A percentile compares a stretch with the other conserved stretches of the same genome.
These are phyloP conservation scores for Verticillium zaregamsianum DNA, from an alignment of 2,329 filamentous ascomycete genomes.

Conservation along the genomic window DNA sequence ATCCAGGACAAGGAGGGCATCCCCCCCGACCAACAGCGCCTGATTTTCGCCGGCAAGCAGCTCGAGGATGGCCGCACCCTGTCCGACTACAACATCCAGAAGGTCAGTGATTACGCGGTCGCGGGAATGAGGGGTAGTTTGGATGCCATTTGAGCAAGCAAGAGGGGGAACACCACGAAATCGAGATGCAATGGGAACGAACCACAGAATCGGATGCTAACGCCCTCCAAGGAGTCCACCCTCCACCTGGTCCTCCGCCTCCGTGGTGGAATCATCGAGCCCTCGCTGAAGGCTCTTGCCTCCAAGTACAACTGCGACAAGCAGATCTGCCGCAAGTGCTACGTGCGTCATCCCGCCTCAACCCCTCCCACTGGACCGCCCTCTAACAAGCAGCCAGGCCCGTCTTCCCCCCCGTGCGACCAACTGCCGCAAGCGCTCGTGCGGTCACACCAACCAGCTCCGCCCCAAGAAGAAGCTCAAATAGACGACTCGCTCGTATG, in stretches of 20 bases:
- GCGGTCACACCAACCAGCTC: slow-evolving; percentile 99
- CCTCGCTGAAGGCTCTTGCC: slow-evolving; percentile 95
- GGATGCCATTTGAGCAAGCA: not conserved
- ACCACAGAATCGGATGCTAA: slow-evolving; percentile 6
- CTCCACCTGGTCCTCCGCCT: slow-evolving; percentile 98
- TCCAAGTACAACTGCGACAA: slow-evolving; percentile 99
- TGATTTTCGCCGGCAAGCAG: slow-evolving; percentile 99
- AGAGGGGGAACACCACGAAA: not conserved
- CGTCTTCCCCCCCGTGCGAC: slow-evolving; percentile 96
- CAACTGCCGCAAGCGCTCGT: slow-evolving; percentile 99
- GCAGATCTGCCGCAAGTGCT: slow-evolving; percentile 99
- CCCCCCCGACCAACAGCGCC: slow-evolving; percentile 93
- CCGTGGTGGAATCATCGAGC: slow-evolving; percentile 98
- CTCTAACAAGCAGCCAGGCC: slow-evolving; percentile 34
- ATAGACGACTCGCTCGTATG: slow-evolving; percentile 36
- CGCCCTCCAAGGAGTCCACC: slow-evolving; percentile 75
- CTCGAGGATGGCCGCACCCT: slow-evolving; percentile 97
- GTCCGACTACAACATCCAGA: slow-evolving; percentile 99
- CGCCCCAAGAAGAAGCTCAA: slow-evolving; percentile 99
- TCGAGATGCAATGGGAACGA: not conserved
- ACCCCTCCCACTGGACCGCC: not conserved
- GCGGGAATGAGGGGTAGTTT: not conserved
- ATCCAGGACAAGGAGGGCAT: slow-evolving; percentile 99
- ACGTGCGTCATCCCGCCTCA: slow-evolving; percentile 58
- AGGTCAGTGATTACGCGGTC: slow-evolving; percentile 56